Percentiles rank a stretch among this genome's conserved stretches.
phyloP scores from a whole-genome alignment of 805 yeast species.

The Deakozyma indianensis region DNA sequence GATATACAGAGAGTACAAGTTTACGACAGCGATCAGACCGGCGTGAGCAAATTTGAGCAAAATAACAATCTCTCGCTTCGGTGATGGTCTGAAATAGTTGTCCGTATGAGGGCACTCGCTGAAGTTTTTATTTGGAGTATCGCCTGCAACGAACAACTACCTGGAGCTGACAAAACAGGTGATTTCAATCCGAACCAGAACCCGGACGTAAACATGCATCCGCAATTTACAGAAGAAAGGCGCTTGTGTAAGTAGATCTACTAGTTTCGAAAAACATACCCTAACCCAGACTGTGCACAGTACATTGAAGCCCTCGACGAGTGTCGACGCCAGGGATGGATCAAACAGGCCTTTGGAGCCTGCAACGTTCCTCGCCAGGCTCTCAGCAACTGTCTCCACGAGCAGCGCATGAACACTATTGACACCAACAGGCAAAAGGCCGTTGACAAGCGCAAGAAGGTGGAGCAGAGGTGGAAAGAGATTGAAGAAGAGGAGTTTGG shows the following conservation, averaged over 20 bases:
- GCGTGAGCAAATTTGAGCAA: too few species aligned
- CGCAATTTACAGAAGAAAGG: neutral
- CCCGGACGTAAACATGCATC: too few species aligned
- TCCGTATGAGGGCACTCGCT: too few species aligned
- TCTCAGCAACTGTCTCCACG: slow-evolving; percentile 63
- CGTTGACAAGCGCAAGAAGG: slow-evolving; percentile 38
- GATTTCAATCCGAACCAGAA: too few species aligned
- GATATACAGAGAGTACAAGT: too few species aligned
- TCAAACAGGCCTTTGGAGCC: slow-evolving; percentile 60
- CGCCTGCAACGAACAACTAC: too few species aligned
- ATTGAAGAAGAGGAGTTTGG: slow-evolving; percentile 71
- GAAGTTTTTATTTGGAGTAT: too few species aligned
- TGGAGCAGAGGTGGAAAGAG: slow-evolving; percentile 43
- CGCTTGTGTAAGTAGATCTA: neutral
- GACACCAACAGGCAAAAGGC: slow-evolving; percentile 32
- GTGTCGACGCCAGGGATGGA: slow-evolving; percentile 58
- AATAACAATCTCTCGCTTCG: too few species aligned
- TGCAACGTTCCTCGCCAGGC: slow-evolving; percentile 80
- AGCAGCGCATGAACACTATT: slow-evolving; percentile 54
- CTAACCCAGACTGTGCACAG: slow-evolving; percentile 47
- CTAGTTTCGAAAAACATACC: neutral
- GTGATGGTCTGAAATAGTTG: too few species aligned
- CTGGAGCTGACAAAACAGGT: too few species aligned
- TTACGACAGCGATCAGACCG: too few species aligned
- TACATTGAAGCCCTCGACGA: slow-evolving; percentile 78